Evolutionary conservation across 2,329 filamentous ascomycete species (phyloP).

Genomic region (Sporothrix sp.): DNA sequence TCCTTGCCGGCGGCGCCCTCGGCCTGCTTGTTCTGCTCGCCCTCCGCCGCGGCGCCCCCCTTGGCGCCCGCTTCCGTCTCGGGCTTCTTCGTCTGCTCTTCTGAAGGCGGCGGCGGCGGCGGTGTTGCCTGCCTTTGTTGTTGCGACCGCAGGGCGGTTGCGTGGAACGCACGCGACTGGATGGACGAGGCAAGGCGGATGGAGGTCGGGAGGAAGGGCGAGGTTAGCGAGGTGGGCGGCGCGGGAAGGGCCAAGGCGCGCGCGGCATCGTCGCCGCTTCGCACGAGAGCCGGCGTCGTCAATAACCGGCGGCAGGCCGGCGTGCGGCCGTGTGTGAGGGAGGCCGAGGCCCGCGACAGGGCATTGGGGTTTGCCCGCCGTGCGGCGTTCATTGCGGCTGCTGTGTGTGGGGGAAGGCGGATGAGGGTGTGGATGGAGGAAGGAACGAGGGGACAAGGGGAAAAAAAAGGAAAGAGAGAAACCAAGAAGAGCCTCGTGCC

Average conservation of each 20-base stretch:
- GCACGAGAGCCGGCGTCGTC: constrained; percentile 18
- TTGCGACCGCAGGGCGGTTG: constrained; percentile 14
- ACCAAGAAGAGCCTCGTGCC: constrained; percentile 9
- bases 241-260: constrained; percentile 23
- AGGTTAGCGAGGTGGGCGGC: constrained; percentile 30
- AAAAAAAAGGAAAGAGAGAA: constrained; percentile 16
- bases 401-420: background rate
- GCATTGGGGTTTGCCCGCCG: constrained; percentile 35
- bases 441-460: background rate
- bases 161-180: constrained; percentile 31
- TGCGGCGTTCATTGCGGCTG: constrained; percentile 34
- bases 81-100: constrained; percentile 17
- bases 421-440: background rate
- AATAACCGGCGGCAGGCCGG: constrained; percentile 41
- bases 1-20: constrained; percentile 14
- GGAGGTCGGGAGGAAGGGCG: constrained; percentile 34
- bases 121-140: constrained; percentile 23
- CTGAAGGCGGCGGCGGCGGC: constrained; percentile 6
- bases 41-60: constrained; percentile 25
- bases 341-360: constrained; percentile 32
- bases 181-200: constrained; percentile 24
- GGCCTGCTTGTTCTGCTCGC: constrained; percentile 18
- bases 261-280: constrained; percentile 9
- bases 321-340: constrained; percentile 31
- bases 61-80: constrained; percentile 27